These are phyloP conservation scores for Symbiodinium pilosum DNA, from an alignment of 73 alveolate species.

Conservation along the genomic window DNA sequence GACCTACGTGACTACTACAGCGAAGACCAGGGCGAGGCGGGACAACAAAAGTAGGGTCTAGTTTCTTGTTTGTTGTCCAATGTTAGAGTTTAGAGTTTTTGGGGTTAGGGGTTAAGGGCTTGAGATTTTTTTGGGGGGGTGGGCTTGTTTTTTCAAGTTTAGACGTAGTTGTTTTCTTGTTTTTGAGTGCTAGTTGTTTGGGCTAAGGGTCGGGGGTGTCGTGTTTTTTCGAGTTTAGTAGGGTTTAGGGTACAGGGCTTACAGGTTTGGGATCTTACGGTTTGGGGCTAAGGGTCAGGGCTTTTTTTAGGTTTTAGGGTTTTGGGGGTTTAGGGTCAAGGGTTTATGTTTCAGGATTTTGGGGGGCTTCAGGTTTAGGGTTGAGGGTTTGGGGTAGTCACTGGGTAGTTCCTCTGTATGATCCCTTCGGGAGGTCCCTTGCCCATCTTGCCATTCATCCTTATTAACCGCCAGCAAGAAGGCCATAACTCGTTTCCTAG, in stretches of 20 bases:
- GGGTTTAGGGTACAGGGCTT: not conserved
- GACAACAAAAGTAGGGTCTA: not conserved
- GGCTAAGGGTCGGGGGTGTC: not conserved
- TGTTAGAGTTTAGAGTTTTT: not conserved
- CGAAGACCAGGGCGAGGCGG: slow-evolving; percentile 32
- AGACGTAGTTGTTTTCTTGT: not conserved
- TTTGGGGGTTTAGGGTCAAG: not conserved
- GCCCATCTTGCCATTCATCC: too few species aligned
- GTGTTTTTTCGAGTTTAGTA: not conserved
- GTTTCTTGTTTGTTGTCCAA: not conserved
- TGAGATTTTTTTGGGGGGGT: not conserved
- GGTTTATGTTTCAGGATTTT: too few species aligned
- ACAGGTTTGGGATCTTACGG: not conserved
- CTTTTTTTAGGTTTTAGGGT: not conserved
- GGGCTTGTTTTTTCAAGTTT: not conserved
- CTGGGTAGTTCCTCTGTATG: too few species aligned
- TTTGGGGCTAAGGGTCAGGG: not conserved
- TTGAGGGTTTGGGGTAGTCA: too few species aligned
- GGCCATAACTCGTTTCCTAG: too few species aligned
- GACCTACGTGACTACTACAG: slow-evolving; percentile 55
- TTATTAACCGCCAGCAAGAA: too few species aligned
- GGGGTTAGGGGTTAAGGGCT: not conserved
- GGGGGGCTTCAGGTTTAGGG: too few species aligned
- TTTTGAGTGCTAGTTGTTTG: not conserved
- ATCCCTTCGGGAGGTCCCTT: too few species aligned